These are phyloP conservation scores for Puccinia hordei DNA, from an alignment of 1,284 basidiomycete species.

Conservation along the genomic window DNA sequence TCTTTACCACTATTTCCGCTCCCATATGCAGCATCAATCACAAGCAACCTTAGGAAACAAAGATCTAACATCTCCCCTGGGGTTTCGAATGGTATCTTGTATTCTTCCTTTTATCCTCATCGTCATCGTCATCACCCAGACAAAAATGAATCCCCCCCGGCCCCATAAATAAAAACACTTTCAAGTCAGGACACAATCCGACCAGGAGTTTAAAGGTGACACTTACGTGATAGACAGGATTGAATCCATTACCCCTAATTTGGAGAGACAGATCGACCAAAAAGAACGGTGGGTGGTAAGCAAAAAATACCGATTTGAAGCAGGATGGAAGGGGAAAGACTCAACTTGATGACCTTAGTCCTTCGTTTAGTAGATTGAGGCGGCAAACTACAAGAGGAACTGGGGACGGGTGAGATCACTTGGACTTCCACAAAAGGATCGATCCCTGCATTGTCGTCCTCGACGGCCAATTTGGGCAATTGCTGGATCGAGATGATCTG, in stretches of 20 bases:
- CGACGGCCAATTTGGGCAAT: slow-evolving; percentile 72
- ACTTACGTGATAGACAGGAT: slow-evolving; percentile 42
- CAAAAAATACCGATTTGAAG: neutral
- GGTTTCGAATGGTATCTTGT: slow-evolving; percentile 34
- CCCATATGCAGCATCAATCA: slow-evolving; percentile 15
- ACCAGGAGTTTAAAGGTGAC: neutral
- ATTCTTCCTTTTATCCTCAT: slow-evolving; percentile 29
- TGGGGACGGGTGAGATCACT: slow-evolving; percentile 68
- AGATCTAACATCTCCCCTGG: slow-evolving; percentile 44
- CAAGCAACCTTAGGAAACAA: slow-evolving; percentile 43
- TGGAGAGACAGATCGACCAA: neutral
- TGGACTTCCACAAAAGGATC: slow-evolving; percentile 80
- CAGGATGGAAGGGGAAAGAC: neutral
- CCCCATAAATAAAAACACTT: too few species aligned
- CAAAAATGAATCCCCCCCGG: too few species aligned
- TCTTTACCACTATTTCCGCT: slow-evolving; percentile 16
- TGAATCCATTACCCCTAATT: slow-evolving; percentile 42
- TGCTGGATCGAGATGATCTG: slow-evolving; percentile 91
- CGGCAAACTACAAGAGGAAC: slow-evolving; percentile 62
- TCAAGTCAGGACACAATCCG: neutral
- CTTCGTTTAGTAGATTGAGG: slow-evolving; percentile 26
- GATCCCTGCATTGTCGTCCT: slow-evolving; percentile 65
- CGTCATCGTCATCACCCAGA: neutral
- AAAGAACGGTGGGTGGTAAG: neutral
- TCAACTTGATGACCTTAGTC: slow-evolving; percentile 44